phyloP scores from a whole-genome alignment of 1,284 basidiomycete genomes.

The Naganishia liquefaciens region DNA sequence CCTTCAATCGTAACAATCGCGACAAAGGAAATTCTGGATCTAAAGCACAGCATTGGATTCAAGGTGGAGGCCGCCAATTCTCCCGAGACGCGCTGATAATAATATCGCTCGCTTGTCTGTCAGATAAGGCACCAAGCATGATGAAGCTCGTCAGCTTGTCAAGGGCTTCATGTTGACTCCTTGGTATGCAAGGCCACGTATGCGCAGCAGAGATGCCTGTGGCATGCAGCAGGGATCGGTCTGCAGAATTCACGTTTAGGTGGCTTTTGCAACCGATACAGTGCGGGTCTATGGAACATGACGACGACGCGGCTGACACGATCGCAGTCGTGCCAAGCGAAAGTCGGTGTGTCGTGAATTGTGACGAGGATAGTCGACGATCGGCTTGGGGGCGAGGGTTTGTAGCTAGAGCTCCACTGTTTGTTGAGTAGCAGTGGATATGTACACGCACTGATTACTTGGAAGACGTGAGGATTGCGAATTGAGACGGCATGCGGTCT shows the following conservation, averaged over 20 bases:
- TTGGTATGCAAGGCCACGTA: background rate
- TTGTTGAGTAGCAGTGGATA: too few relatives aligned
- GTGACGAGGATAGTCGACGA: background rate
- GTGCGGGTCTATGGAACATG: background rate
- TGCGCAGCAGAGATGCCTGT: background rate
- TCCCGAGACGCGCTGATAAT: conserved; percentile 26
- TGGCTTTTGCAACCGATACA: background rate
- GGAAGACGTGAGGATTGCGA: too few relatives aligned
- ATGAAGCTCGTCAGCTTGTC: background rate
- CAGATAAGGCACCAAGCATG: background rate
- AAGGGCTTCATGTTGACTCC: background rate
- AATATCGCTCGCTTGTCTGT: background rate
- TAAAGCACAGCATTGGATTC: conserved; percentile 15
- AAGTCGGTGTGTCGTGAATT: background rate
- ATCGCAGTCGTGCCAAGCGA: conserved; percentile 27
- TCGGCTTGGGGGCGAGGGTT: background rate
- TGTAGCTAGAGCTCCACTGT: too few relatives aligned
- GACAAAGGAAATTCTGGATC: conserved; percentile 10
- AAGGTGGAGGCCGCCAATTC: conserved; percentile 18
- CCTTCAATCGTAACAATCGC: background rate
- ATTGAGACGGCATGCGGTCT: too few relatives aligned
- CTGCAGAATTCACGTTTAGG: background rate
- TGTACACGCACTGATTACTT: too few relatives aligned
- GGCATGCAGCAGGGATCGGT: background rate
- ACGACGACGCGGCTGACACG: background rate